Percentiles rank a stretch among this genome's conserved stretches.
Conservation (phyloP, 768 basidiomycete species). For the Boletus pseudo-olivaceus region DNA sequence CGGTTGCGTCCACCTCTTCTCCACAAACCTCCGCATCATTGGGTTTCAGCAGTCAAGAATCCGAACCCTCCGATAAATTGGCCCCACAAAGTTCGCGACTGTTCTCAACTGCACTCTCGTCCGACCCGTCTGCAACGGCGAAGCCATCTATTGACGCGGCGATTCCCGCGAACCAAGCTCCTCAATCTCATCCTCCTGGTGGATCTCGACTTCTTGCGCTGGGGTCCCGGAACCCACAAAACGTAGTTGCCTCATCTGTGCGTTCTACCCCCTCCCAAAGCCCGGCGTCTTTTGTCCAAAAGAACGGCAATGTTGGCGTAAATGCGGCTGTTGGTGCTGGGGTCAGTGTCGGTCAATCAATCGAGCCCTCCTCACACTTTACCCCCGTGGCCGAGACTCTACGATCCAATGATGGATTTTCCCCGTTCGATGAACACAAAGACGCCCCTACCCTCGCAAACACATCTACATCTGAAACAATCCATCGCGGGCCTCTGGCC, state of each 20-base stretch:
- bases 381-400: conserved; percentile 8
- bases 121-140: conserved; percentile 16
- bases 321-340: conserved; percentile 10
- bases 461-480: conserved; percentile 16
- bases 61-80: conserved; percentile 18
- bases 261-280: conserved; percentile 24
- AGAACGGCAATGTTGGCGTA: conserved; percentile 14
- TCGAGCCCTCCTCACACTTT: conserved; percentile 17
- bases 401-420: conserved; percentile 38
- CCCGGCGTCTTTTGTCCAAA: conserved; percentile 22
- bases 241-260: conserved; percentile 9
- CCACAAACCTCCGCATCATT: conserved; percentile 7
- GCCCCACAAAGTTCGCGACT: conserved; percentile 33
- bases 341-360: conserved; percentile 7
- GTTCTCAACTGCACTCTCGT: conserved; percentile 32
- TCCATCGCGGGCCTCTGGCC: conserved; percentile 17
- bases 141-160: conserved; percentile 40
- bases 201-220: conserved; percentile 45
- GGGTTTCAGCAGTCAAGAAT: conserved; percentile 12
- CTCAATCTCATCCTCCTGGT: conserved; percentile 38
- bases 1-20: conserved; percentile 12
- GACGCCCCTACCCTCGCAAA: conserved; percentile 7
- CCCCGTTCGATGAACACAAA: conserved; percentile 52
- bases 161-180: conserved; percentile 30
- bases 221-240: conserved; percentile 27